Conservation (phyloP, 1,139 yeast species). For the Saccharomyces hybrid region DNA sequence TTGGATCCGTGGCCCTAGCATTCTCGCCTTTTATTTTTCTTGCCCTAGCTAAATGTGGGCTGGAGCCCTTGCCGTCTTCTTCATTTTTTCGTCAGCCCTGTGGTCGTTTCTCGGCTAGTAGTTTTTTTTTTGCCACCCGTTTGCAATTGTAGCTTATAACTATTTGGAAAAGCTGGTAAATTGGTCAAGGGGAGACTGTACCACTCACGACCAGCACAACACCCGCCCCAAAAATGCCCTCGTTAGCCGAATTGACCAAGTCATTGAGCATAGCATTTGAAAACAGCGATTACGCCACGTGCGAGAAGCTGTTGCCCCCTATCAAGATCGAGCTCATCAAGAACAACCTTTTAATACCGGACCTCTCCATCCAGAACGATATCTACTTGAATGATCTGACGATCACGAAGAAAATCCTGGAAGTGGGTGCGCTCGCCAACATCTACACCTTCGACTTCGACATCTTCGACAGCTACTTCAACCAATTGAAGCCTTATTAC, state of each 20-base stretch:
- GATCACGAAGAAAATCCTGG: conserved; percentile 74
- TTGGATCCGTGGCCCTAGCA: background rate
- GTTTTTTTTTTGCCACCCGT: conserved; percentile 12
- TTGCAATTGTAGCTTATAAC: background rate
- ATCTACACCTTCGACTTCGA: conserved; percentile 56
- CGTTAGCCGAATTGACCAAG: conserved; percentile 48
- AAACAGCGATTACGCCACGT: conserved; percentile 50
- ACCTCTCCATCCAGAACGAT: conserved; percentile 34
- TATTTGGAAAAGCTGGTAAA: background rate
- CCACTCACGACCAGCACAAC: background rate
- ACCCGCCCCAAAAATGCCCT: conserved; percentile 15
- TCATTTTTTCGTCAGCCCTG: background rate
- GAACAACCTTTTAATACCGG: conserved; percentile 71
- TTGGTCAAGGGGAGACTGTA: background rate
- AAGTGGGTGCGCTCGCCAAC: conserved; percentile 76
- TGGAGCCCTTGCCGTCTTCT: background rate
- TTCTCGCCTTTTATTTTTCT: background rate
- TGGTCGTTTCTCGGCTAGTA: background rate
- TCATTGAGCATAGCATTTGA: conserved; percentile 62
- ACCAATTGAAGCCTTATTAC: conserved; percentile 75
- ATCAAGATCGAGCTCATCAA: conserved; percentile 74
- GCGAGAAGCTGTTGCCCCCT: conserved; percentile 56
- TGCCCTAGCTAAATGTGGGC: background rate
- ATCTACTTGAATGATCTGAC: conserved; percentile 54
- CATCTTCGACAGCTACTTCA: conserved; percentile 62